These are phyloP conservation scores for Neoarthrinium moseri DNA, from an alignment of 2,329 filamentous ascomycete species.

Conservation along the genomic window DNA sequence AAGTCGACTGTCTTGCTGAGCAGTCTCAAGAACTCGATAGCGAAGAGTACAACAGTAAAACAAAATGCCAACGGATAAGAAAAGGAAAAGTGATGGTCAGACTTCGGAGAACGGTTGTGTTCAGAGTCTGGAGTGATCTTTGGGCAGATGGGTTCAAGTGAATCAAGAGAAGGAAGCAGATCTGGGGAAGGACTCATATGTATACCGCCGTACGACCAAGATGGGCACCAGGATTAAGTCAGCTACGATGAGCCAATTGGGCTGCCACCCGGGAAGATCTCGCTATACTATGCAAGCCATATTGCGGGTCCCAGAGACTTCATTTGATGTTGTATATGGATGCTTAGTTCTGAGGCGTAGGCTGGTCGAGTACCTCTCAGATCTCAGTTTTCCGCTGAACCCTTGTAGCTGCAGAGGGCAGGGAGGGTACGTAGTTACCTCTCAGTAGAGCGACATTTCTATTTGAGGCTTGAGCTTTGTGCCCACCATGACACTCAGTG, in stretches of 20 bases:
- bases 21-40: too few relatives aligned
- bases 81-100: constrained; percentile 5
- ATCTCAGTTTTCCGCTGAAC: not conserved
- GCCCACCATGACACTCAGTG: not conserved
- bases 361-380: constrained; percentile 1
- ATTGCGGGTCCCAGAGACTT: too few relatives aligned
- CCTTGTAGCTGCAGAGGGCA: not conserved
- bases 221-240: not conserved
- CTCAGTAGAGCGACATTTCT: not conserved
- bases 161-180: constrained; percentile 7
- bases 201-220: not conserved
- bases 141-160: constrained; percentile 1
- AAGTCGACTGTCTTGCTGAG: too few relatives aligned
- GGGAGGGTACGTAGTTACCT: constrained; percentile 1
- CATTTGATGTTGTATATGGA: too few relatives aligned
- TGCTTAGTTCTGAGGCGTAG: constrained; percentile 1
- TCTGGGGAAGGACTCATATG: constrained; percentile 1
- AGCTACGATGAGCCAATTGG: constrained; percentile 4
- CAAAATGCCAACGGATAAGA: constrained; percentile 7
- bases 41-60: not conserved
- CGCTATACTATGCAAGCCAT: not conserved
- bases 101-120: too few relatives aligned
- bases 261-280: not conserved
- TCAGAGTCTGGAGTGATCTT: not conserved
- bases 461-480: not conserved